These are phyloP conservation scores for Escallonia herrerae DNA, from an alignment of 129 eudicot genomes.

Conservation along the genomic window DNA sequence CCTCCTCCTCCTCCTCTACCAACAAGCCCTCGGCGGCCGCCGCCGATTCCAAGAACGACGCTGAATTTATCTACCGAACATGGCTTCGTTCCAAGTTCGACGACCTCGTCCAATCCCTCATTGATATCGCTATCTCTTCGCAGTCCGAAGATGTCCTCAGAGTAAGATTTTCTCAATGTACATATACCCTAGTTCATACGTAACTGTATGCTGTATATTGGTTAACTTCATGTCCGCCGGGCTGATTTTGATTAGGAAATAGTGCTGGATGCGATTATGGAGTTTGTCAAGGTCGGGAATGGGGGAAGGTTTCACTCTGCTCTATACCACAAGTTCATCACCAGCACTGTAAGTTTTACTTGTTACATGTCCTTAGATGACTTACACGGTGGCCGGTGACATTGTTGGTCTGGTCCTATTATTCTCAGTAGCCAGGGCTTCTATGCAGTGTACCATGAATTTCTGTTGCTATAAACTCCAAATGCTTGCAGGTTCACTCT, in stretches of 20 bases:
- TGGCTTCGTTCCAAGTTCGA: slow-evolving; percentile 88
- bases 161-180: slow-evolving; percentile 23
- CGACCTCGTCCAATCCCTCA: slow-evolving; percentile 38
- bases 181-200: background rate
- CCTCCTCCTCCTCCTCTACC: slow-evolving; percentile 15
- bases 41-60: slow-evolving; percentile 21
- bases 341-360: slow-evolving; percentile 40
- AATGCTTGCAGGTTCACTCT: slow-evolving; percentile 52
- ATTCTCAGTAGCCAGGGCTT: background rate
- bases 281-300: slow-evolving; percentile 80
- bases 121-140: slow-evolving; percentile 36
- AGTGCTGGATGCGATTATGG: slow-evolving; percentile 70
- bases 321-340: slow-evolving; percentile 54
- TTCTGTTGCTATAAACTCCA: background rate
- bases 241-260: slow-evolving; percentile 49
- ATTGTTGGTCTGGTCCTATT: background rate
- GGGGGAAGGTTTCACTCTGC: slow-evolving; percentile 75
- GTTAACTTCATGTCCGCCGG: background rate
- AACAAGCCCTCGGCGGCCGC: slow-evolving; percentile 11
- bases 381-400: background rate
- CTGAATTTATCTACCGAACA: slow-evolving; percentile 50
- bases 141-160: slow-evolving; percentile 38
- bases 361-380: too few relatives aligned
- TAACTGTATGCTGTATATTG: background rate
- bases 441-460: background rate